Evolutionary conservation across 768 basidiomycete genomes (phyloP).

Genomic region (Rhodosporidiobolus sp.): DNA sequence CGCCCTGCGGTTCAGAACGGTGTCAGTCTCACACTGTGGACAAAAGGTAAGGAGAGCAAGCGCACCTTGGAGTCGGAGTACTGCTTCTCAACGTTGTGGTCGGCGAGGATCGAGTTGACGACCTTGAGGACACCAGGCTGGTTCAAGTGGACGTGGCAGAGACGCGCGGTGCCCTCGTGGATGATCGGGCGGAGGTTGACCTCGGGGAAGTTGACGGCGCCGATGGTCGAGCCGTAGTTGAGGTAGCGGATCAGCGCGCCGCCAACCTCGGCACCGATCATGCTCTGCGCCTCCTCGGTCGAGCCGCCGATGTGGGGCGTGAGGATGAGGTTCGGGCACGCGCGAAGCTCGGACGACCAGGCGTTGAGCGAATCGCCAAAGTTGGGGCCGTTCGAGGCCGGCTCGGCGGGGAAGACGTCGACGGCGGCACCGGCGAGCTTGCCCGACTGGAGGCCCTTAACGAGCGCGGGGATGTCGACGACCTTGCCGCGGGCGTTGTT

Average conservation of each 20-base stretch:
- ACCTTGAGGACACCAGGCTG: constrained; percentile 84
- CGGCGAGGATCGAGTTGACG: constrained; percentile 89
- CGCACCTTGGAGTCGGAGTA: constrained; percentile 66
- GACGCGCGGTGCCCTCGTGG: constrained; percentile 75
- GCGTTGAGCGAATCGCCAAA: constrained; percentile 85
- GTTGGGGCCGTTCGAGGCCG: constrained; percentile 76
- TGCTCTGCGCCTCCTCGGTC: constrained; percentile 95
- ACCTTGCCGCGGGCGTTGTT: constrained; percentile 97
- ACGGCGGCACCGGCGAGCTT: constrained; percentile 87
- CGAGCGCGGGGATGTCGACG: constrained; percentile 88
- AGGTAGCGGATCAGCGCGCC: constrained; percentile 81
- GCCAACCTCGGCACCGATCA: constrained; percentile 95
- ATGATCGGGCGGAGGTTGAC: constrained; percentile 91
- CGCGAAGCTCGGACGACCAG: constrained; percentile 73
- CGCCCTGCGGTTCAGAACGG: constrained; percentile 55
- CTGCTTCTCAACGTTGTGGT: constrained; percentile 98
- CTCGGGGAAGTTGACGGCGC: constrained; percentile 98
- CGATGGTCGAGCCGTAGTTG: constrained; percentile 82
- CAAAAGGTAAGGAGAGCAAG: constrained; percentile 33
- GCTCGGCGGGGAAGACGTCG: constrained; percentile 93
- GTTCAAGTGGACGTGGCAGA: constrained; percentile 95
- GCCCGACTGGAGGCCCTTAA: constrained; percentile 73
- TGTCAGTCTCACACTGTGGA: background rate
- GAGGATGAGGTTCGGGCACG: constrained; percentile 84
- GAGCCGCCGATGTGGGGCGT: constrained; percentile 99